Base-by-base conservation (phyloP, 192 early-diverging fungal genomes). In the Backusella westeae region DNA sequence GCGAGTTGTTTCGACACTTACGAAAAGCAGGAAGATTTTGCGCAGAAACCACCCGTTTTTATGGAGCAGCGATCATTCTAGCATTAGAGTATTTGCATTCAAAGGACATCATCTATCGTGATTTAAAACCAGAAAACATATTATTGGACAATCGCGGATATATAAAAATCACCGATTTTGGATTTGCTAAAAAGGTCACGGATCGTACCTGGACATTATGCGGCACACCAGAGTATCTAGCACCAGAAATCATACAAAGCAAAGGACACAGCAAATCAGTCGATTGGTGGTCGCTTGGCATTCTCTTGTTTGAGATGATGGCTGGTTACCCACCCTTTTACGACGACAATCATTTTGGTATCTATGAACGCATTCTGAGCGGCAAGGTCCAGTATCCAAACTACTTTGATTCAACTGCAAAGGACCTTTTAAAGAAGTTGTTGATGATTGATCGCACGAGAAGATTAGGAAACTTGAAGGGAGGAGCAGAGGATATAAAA, bases 231-330 rank as follows among this genome's bases (percentile, higher is more conserved):
- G 95, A 95, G 82, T 96, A 96, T 79, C 85, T 96, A 29, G 95
- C 95, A 23, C 95, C 95, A 21, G 90, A 89, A 82, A 95, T 96
- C 68, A 95, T 96, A 76, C 91, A 94, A 81, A 88, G 89, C 73
- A 93, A 92, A 81, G 93, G 93, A 29, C 93, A 96, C 77, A 91
- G 92, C 5, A 95, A 93, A 81, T 90, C 93, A 1, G 95, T 96
- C 15, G 95, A 96, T 79, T 96, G 95, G 95, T 96, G 95, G 95
- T 91, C 94, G 23, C 85, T 96, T 21, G 95, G 95, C 36, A 94
- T 96, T 73, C 83, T 96, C 44, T 89, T 95, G 17, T 96, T 92
- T 78, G 95, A 96, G 78, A 96, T 96, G 95, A 88, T 96, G 73
- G 93, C 90, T 6, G 94, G 94, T 0, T 77, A 75, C 75, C 94